Evolutionary conservation across 306 rosid species (phyloP).

Genomic region (Ormosia semicastrata): DNA sequence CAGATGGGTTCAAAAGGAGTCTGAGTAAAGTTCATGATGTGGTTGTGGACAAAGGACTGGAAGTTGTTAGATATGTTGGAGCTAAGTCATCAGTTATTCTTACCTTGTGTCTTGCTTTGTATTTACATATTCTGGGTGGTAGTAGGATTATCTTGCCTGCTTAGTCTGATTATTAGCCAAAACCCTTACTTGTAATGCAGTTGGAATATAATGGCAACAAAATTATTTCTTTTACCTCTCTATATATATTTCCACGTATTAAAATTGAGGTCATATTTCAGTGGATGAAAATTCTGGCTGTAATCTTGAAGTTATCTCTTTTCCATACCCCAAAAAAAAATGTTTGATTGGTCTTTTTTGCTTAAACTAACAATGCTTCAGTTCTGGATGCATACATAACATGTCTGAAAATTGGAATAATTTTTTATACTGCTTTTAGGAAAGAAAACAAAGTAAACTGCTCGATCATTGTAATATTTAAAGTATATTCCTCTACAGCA

Average conservation of each 20-base stretch:
- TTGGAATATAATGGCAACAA: constrained; percentile 21
- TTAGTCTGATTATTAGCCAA: constrained; percentile 34
- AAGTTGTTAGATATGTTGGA: constrained; percentile 66
- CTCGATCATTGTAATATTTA: not conserved
- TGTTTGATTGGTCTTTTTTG: not conserved
- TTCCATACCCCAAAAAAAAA: not conserved
- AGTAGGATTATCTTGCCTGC: constrained; percentile 63
- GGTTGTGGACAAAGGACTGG: constrained; percentile 62
- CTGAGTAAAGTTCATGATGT: constrained; percentile 54
- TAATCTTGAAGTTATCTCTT: not conserved
- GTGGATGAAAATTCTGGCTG: not conserved
- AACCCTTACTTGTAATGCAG: constrained; percentile 17
- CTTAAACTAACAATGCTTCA: not conserved
- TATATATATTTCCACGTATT: constrained; percentile 15
- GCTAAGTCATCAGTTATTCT: constrained; percentile 79
- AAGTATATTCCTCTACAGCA: not conserved
- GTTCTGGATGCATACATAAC: not conserved
- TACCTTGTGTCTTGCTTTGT: constrained; percentile 79
- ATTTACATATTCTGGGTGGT: constrained; percentile 67
- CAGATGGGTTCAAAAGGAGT: constrained; percentile 64
- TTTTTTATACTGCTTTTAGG: not conserved
- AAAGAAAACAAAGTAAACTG: constrained; percentile 8
- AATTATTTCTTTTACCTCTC: not conserved
- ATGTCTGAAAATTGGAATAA: not conserved
- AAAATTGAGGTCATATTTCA: constrained; percentile 15